Evolutionary conservation across 495 filamentous ascomycete genomes (phyloP).

Genomic region (Penicillium odoratum): DNA sequence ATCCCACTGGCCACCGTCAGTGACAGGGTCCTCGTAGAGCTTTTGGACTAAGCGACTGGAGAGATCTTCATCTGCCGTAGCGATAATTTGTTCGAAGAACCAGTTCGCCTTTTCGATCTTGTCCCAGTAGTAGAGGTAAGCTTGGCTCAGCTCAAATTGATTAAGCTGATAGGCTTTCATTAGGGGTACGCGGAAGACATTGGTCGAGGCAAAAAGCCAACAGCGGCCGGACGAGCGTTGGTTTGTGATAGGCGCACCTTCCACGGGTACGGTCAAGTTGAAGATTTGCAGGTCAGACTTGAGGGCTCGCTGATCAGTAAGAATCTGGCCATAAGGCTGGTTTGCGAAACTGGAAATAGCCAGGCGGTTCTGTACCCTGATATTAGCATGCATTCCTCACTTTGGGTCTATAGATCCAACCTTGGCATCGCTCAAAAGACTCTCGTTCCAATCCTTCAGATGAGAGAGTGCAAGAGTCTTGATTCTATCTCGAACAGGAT

Average conservation of each 20-base stretch:
- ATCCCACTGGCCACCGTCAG: slow-evolving; percentile 89
- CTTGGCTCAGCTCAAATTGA: slow-evolving; percentile 81
- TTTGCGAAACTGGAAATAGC: slow-evolving; percentile 66
- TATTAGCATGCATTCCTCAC: neutral
- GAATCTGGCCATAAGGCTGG: slow-evolving; percentile 53
- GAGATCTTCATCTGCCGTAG: slow-evolving; percentile 64
- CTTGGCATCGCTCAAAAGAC: slow-evolving; percentile 22
- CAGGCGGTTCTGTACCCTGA: slow-evolving; percentile 53
- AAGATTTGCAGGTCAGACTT: slow-evolving; percentile 73
- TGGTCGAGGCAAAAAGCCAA: slow-evolving; percentile 87
- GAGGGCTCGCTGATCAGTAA: slow-evolving; percentile 48
- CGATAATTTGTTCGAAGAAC: slow-evolving; percentile 79
- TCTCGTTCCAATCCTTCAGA: slow-evolving; percentile 21
- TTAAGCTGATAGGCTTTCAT: slow-evolving; percentile 76
- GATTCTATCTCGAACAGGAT: slow-evolving; percentile 18
- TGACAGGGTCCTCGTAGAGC: slow-evolving; percentile 63
- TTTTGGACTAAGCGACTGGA: slow-evolving; percentile 68
- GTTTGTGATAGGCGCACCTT: slow-evolving; percentile 83
- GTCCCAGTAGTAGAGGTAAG: slow-evolving; percentile 93
- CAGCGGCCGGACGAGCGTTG: slow-evolving; percentile 77
- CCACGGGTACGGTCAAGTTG: slow-evolving; percentile 78
- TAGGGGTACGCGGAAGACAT: slow-evolving; percentile 80
- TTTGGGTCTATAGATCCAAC: slow-evolving; percentile 10
- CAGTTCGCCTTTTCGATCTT: slow-evolving; percentile 91
- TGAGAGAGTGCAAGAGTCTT: slow-evolving; percentile 15